A percentile compares a stretch with the other conserved stretches of the same genome.
Conservation (phyloP, 495 filamentous ascomycete genomes). For the Penicillium samsonianum region DNA sequence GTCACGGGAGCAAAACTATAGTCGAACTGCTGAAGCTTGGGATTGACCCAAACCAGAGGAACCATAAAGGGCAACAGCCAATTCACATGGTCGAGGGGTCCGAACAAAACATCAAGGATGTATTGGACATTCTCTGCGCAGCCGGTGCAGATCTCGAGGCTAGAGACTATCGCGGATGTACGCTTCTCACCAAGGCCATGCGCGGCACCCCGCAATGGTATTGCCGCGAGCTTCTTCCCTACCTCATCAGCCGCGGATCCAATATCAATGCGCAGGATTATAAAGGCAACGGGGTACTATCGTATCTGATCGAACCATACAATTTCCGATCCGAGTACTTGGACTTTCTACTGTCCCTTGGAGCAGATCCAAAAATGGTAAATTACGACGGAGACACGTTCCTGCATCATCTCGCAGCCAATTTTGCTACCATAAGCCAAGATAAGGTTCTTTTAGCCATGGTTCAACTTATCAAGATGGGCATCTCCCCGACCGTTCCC, state of each 20-base stretch:
- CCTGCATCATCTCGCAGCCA: conserved; percentile 19
- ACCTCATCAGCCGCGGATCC: conserved; percentile 18
- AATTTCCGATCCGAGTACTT: not conserved
- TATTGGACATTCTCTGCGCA: conserved; percentile 19
- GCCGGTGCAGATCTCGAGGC: conserved; percentile 26
- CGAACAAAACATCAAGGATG: conserved; percentile 7
- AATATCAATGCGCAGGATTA: conserved; percentile 26
- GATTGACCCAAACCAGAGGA: conserved; percentile 18
- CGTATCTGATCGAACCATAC: conserved; percentile 12
- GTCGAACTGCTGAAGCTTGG: conserved; percentile 17
- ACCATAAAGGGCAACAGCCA: conserved; percentile 18
- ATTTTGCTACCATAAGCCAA: not conserved
- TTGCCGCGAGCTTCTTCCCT: conserved; percentile 9
- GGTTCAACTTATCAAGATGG: conserved; percentile 6
- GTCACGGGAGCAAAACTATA: conserved; percentile 7
- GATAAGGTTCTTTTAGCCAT: not conserved
- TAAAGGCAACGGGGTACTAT: conserved; percentile 23
- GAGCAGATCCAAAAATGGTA: conserved; percentile 14
- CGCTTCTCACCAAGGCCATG: conserved; percentile 17
- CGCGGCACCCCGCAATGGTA: conserved; percentile 11
- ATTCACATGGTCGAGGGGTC: conserved; percentile 13
- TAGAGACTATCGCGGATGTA: conserved; percentile 23
- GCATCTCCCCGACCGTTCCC: conserved; percentile 11
- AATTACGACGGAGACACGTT: conserved; percentile 24
- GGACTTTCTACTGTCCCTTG: conserved; percentile 13